Percentiles rank a stretch among this genome's conserved stretches.
These are phyloP conservation scores for Rhodotorula babjevae DNA, from an alignment of 768 basidiomycete species.

Conservation along the genomic window DNA sequence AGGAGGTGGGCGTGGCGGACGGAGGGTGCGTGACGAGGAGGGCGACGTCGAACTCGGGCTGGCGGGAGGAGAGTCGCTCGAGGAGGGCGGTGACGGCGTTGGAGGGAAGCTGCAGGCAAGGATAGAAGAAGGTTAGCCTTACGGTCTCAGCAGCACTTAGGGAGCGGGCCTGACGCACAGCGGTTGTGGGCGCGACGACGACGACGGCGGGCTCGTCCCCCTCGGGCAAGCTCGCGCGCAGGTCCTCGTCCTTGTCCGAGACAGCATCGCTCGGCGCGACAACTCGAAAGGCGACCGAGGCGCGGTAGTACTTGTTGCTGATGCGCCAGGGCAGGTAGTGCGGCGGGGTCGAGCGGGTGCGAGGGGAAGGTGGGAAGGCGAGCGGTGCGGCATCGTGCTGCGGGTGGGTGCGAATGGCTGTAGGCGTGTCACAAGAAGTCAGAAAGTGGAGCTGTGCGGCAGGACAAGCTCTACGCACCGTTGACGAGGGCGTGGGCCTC, in stretches of 20 bases:
- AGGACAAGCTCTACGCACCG: neutral
- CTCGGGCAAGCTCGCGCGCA: neutral
- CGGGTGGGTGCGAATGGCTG: neutral
- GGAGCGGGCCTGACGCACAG: neutral
- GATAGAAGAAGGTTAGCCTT: neutral
- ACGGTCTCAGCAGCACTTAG: too few species aligned
- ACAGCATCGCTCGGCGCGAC: neutral
- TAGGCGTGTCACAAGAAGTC: neutral
- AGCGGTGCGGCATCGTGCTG: neutral
- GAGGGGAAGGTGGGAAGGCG: neutral
- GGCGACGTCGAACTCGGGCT: constrained; percentile 23
- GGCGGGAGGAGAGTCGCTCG: neutral
- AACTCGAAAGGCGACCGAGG: constrained; percentile 5
- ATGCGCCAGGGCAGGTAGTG: constrained; percentile 2
- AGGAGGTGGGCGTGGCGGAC: neutral
- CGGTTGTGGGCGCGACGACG: neutral
- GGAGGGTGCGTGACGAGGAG: constrained; percentile 10
- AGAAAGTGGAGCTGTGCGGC: neutral
- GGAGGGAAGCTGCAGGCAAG: too few species aligned
- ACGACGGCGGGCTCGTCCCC: constrained; percentile 24
- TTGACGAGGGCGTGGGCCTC: neutral
- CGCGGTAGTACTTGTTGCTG: constrained; percentile 20
- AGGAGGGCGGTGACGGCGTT: neutral
- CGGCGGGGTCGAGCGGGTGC: neutral
- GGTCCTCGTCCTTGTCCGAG: too few species aligned